These are phyloP conservation scores for Raphanus raphanistrum DNA, from an alignment of 345 rosid species.

Conservation along the genomic window DNA sequence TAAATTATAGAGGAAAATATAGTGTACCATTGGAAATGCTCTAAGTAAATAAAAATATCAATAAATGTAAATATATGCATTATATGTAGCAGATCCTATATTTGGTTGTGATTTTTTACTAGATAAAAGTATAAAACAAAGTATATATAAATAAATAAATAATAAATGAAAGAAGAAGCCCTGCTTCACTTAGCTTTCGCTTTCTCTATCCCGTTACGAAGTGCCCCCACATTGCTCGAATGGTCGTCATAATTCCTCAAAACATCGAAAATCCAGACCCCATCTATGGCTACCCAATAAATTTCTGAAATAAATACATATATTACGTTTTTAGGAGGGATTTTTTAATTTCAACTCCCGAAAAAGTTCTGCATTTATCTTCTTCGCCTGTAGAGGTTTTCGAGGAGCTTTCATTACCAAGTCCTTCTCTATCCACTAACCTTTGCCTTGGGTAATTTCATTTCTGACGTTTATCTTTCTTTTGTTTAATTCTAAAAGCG, in stretches of 20 bases:
- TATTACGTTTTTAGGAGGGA: background rate
- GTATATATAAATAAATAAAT: background rate
- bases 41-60: background rate
- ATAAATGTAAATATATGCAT: background rate
- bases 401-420: conserved; percentile 31
- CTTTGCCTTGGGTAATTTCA: conserved; percentile 10
- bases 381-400: conserved; percentile 16
- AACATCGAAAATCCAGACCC: conserved; percentile 24
- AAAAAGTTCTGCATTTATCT: background rate
- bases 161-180: conserved; percentile 24
- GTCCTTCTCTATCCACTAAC: background rate
- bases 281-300: conserved; percentile 15
- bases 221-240: conserved; percentile 32
- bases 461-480: background rate
- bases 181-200: conserved; percentile 32
- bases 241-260: conserved; percentile 34
- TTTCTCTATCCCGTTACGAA: conserved; percentile 29
- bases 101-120: conserved; percentile 1
- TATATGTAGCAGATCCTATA: background rate
- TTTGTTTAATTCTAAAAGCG: background rate
- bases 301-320: background rate
- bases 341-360: background rate
- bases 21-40: too few relatives aligned
- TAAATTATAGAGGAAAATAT: too few relatives aligned
- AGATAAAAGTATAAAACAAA: background rate